Conservation (phyloP, 768 basidiomycete species). For the Myochromella boudieri region DNA sequence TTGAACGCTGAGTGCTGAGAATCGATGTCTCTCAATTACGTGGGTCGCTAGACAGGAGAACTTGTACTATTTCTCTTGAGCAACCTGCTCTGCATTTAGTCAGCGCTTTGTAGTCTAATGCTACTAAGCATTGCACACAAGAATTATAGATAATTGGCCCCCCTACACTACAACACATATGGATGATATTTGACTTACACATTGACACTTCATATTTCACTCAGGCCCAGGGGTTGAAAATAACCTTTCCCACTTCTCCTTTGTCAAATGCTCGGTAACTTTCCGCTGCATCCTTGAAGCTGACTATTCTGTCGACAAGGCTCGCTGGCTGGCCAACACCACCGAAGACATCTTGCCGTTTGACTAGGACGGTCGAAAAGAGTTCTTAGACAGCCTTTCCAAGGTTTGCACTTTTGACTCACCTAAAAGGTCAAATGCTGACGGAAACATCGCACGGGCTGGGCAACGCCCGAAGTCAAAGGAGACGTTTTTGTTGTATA, state of each 20-base stretch:
- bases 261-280: constrained; percentile 70
- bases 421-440: constrained; percentile 67
- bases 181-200: no score
- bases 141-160: no score
- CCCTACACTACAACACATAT: no score
- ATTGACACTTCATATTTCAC: no score
- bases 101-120: no score
- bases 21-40: no score
- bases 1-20: no score
- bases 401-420: constrained; percentile 14
- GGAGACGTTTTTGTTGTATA: constrained; percentile 79
- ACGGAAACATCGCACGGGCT: constrained; percentile 73
- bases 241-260: constrained; percentile 70
- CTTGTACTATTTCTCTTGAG: no score
- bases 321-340: constrained; percentile 59
- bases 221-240: constrained; percentile 74
- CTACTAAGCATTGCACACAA: no score
- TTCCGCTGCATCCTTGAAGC: constrained; percentile 54
- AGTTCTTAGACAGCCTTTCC: no score
- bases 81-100: no score
- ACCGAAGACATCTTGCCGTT: constrained; percentile 75
- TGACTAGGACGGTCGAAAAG: constrained; percentile 32
- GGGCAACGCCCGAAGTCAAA: constrained; percentile 83
- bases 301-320: constrained; percentile 68
- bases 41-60: no score